Evolutionary conservation across 106 monocot species (phyloP).

Genomic region (Acorus gramineus): DNA sequence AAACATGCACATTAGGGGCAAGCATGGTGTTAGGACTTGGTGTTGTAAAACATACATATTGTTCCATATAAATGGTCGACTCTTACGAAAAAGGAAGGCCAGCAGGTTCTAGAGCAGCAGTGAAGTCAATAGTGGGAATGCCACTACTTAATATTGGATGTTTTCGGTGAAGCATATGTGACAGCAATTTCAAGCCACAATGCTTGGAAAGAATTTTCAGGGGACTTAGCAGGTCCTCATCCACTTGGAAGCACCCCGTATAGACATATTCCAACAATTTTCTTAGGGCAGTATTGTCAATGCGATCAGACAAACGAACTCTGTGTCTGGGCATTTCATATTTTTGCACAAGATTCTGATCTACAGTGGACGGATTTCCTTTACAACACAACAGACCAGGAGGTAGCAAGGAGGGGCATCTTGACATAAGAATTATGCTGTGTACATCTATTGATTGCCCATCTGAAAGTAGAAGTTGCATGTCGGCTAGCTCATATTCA

Average conservation of each 20-base stretch:
- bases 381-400: not conserved
- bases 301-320: conserved; percentile 56
- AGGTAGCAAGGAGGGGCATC: conserved; percentile 60
- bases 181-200: conserved; percentile 49
- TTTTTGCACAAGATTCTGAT: not conserved
- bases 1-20: not conserved
- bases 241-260: conserved; percentile 43
- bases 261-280: conserved; percentile 77
- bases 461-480: conserved; percentile 43
- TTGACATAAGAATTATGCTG: conserved; percentile 42
- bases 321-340: conserved; percentile 10
- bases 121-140: conserved; percentile 38
- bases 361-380: conserved; percentile 1
- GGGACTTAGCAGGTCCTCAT: conserved; percentile 29
- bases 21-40: not conserved
- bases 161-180: conserved; percentile 39
- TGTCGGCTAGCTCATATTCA: conserved; percentile 53
- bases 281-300: conserved; percentile 30
- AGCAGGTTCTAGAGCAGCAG: conserved; percentile 25
- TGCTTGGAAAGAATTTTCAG: conserved; percentile 48
- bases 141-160: conserved; percentile 34
- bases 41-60: not conserved
- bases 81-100: conserved; percentile 56
- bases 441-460: conserved; percentile 43
- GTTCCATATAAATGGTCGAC: not conserved